Evolutionary conservation across 169 alveolate species (phyloP).

Genomic region (Ichthyophthirius multifiliis): DNA sequence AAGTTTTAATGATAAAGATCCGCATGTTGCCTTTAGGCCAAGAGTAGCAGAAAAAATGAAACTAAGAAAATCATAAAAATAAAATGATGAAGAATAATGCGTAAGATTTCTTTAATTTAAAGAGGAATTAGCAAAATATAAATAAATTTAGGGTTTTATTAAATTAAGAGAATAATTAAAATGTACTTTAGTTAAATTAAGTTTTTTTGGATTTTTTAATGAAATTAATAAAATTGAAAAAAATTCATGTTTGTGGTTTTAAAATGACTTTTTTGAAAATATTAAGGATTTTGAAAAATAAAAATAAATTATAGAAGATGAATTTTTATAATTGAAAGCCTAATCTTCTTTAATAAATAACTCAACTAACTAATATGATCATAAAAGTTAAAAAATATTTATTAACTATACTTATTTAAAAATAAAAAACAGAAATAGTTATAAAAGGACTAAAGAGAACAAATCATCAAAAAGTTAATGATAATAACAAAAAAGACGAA

Average conservation of each 20-base stretch:
- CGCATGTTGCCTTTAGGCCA: constrained; percentile 1
- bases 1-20: background rate
- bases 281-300: background rate
- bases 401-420: background rate
- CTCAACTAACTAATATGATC: background rate
- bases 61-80: background rate
- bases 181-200: background rate
- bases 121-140: background rate
- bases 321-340: background rate
- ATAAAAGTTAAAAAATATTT: background rate
- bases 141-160: background rate
- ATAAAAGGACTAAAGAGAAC: background rate
- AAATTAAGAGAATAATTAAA: background rate
- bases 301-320: background rate
- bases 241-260: background rate
- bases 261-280: background rate
- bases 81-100: background rate
- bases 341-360: background rate
- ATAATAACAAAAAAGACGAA: background rate
- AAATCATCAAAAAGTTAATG: background rate
- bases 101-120: background rate
- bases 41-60: constrained; percentile 7
- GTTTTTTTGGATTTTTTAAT: background rate
- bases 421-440: background rate
- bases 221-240: background rate